Evolutionary conservation across 2,329 filamentous ascomycete species (phyloP).

Genomic region (Colletotrichum tamarilloi): DNA sequence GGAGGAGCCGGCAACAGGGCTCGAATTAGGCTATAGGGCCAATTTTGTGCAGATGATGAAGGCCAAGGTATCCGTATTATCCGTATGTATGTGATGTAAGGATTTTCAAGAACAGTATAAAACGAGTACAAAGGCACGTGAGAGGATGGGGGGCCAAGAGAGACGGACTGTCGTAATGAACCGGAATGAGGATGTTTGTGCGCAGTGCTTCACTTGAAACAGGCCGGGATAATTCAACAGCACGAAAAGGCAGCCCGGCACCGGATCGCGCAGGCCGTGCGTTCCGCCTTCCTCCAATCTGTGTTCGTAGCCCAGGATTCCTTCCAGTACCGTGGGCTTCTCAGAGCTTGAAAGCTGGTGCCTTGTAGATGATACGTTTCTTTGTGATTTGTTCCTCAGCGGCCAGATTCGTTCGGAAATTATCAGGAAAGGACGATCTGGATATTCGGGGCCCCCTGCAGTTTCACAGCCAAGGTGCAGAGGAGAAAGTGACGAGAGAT

Average conservation of each 20-base stretch:
- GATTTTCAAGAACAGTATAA: too few relatives aligned
- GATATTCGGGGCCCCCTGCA: background rate
- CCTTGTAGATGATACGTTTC: too few relatives aligned
- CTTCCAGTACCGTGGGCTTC: too few relatives aligned
- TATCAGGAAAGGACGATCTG: constrained; percentile 22
- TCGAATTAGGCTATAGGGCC: background rate
- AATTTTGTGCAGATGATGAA: background rate
- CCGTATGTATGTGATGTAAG: too few relatives aligned
- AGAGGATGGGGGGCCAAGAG: background rate
- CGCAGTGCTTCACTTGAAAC: constrained; percentile 31
- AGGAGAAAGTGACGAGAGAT: background rate
- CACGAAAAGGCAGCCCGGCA: background rate
- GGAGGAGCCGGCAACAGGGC: background rate
- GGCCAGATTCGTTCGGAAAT: constrained; percentile 23
- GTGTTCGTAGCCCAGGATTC: too few relatives aligned
- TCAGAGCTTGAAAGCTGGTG: too few relatives aligned
- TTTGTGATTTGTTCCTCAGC: background rate
- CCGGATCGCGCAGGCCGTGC: background rate
- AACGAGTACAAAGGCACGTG: background rate
- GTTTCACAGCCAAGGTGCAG: background rate
- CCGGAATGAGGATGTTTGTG: constrained; percentile 19
- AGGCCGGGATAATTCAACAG: background rate
- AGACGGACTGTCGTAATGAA: background rate
- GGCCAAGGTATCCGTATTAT: background rate
- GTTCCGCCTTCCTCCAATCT: background rate